Evolutionary conservation across 2,329 filamentous ascomycete species (phyloP), one percentile per base, ranked within the genome.

Genomic region (Pseudogymnoascus sp.): DNA sequence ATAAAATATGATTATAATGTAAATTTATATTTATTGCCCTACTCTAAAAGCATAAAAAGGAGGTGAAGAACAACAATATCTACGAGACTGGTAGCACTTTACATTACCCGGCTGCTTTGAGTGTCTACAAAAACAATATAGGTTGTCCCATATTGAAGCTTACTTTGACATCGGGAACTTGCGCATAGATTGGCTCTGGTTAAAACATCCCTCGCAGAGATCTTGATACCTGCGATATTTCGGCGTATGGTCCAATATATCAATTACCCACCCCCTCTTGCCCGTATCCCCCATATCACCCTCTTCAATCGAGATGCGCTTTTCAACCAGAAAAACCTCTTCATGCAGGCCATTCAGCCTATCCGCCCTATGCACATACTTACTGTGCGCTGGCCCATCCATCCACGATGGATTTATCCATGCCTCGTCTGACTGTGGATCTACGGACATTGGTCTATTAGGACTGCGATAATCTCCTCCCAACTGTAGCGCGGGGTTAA

Each of bases 401-500:
- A 59, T 59, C 58, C 58, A 59, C 1, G 58, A 43, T 5, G 58
- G 58, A 28, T 59, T 20, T 8, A 59, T 14, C 39, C 25, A 43
- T 20, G 11, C 58, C 1, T 37, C 58, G 1, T 7, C 3, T 1
- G 58, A 41, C 1, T 59, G 15, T 25, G 36, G 33, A n/a, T 18
- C 20, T n/a, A 41, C 9, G 12, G 39, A 18, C n/a, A 38, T 18
- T 20, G 58, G 39, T 22, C 37, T 33, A 30, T 43, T 41, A 20
- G 47, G 47, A 2, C 47, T 53, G n/a, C 11, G 11, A 12, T n/a
- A 59, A 11, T 30, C 39, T 3, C 30, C 58, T 2, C 25, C 39
- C 20, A 43, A 43, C 15, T 61, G 53, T 25, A 59, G 62, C 2
- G 59, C 59, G 30, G 63, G 62, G 28, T 64, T 64, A 53, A 65